phyloP scores from a whole-genome alignment of 2,329 filamentous ascomycete genomes.

The Cercospora canescens region DNA sequence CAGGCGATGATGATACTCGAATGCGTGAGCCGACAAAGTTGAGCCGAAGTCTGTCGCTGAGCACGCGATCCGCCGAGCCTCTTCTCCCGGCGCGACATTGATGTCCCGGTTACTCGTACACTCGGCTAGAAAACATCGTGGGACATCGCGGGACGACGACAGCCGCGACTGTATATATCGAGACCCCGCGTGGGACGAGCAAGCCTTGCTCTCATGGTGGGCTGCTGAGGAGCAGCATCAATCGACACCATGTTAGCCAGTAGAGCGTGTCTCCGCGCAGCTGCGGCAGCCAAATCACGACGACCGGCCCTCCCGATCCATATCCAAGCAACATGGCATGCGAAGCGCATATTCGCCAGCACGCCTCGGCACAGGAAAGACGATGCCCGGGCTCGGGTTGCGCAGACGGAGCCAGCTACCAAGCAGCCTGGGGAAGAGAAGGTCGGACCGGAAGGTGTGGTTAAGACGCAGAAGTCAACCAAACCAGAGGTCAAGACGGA shows the following conservation, averaged over 20 bases:
- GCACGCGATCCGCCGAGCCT: slow-evolving; percentile 12
- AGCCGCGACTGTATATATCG: not conserved
- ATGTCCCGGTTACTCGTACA: not conserved
- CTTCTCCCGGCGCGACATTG: not conserved
- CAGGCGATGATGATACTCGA: not conserved
- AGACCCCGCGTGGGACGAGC: not conserved
- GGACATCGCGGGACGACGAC: not conserved
- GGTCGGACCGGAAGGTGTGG: slow-evolving; percentile 38
- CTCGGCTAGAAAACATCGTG: not conserved
- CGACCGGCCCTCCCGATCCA: slow-evolving; percentile 13
- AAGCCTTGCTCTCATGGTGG: not conserved
- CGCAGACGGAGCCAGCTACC: slow-evolving; percentile 28
- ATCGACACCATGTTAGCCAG: slow-evolving; percentile 29
- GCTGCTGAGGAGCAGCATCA: not conserved
- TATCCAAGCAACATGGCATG: slow-evolving; percentile 24
- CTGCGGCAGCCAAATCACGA: slow-evolving; percentile 7
- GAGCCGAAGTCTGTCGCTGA: not conserved
- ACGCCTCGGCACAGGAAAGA: slow-evolving; percentile 46
- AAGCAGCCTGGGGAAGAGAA: slow-evolving; percentile 32
- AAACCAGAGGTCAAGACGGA: slow-evolving; percentile 46
- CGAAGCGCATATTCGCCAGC: slow-evolving; percentile 46
- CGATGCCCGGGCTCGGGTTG: slow-evolving; percentile 34
- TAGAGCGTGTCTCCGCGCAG: slow-evolving; percentile 27
- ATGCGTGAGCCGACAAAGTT: not conserved
- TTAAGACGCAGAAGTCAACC: slow-evolving; percentile 33